Percentiles rank a stretch among this genome's conserved stretches.
These are phyloP conservation scores for Cryphonectria radicalis DNA, from an alignment of 2,329 filamentous ascomycete species.

Conservation along the genomic window DNA sequence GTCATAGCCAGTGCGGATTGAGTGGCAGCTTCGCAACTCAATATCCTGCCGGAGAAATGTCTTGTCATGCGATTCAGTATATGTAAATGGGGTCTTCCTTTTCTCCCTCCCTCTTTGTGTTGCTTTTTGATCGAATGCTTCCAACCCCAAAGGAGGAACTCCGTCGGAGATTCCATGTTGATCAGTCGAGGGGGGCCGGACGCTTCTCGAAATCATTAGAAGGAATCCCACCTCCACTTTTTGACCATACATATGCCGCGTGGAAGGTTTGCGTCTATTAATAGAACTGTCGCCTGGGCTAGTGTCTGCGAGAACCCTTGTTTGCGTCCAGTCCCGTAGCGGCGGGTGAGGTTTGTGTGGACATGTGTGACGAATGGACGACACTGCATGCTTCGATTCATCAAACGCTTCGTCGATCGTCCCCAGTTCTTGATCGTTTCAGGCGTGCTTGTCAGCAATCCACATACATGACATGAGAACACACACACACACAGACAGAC, in stretches of 20 bases:
- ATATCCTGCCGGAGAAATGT: background rate
- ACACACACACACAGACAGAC: background rate
- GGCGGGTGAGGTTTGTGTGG: constrained; percentile 18
- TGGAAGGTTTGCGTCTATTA: constrained; percentile 9
- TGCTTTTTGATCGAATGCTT: background rate
- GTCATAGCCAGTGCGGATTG: too few relatives aligned
- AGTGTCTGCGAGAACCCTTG: constrained; percentile 15
- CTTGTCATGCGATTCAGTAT: background rate
- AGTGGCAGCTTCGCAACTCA: background rate
- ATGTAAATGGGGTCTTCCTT: background rate
- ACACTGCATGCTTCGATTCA: constrained; percentile 15
- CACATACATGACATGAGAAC: background rate
- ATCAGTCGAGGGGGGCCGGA: background rate
- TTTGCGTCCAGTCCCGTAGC: constrained; percentile 20
- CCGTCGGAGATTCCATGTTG: background rate
- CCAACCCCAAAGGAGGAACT: background rate
- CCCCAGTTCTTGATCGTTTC: background rate
- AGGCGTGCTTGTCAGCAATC: constrained; percentile 7
- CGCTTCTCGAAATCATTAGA: constrained; percentile 18
- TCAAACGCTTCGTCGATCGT: constrained; percentile 7
- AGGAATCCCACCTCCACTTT: constrained; percentile 13
- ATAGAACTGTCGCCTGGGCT: constrained; percentile 9
- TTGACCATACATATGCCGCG: constrained; percentile 1
- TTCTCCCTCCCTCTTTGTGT: background rate
- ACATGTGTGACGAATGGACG: constrained; percentile 11